Evolutionary conservation across 208 protist species (phyloP), one percentile per base, ranked within the genome.

Genomic region (Leishmania mexicana): DNA sequence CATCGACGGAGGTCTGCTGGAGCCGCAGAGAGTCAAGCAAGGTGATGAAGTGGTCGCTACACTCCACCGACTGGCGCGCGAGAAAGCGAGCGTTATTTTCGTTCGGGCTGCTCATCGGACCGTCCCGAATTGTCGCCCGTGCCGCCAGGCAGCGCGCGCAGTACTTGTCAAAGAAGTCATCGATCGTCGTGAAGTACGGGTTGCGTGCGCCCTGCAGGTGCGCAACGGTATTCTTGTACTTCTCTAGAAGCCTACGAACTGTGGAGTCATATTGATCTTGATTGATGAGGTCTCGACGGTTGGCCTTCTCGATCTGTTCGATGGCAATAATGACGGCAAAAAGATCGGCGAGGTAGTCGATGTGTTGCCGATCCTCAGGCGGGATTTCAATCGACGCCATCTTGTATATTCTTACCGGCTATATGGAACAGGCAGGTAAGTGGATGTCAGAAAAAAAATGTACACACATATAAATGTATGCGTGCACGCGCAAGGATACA

Each of bases 281-380:
- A 4, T 90, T 87, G 79, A 99, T 95, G 28, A 94, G 76, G 78
- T 99, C 97, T 19, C 98, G 90, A 1, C 97, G 90, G 47, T 97
- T 97, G 0, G 98, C 98, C 83, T 97, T 98, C 79, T 99, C 98
- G 4, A 99, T 81, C 58, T 97, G 92, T 81, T 99, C 98, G 81
- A 98, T 98, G 2, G 97, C 96, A 31, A 94, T 77, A 54, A 99
- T 92, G 47, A 99, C 94, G 4, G 97, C 95, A 83, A 98, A 99
- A 4, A 99, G 88, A 65, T 99, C 98, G 8, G 97, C 93, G 38
- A 99, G 84, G 83, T 99, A 98, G 60, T 99, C 97, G 67, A 98
- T 97, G 80, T 96, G 90, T 71, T 98, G 88, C 24, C 94, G 87
- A 68, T 97, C 94, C 17, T 87, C 88, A 2, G 90, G 87, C 6